Evolutionary conservation across 192 early-diverging fungal genomes (phyloP), one percentile per base, ranked within the genome.

Genomic region (Spizellomyces punctatus): DNA sequence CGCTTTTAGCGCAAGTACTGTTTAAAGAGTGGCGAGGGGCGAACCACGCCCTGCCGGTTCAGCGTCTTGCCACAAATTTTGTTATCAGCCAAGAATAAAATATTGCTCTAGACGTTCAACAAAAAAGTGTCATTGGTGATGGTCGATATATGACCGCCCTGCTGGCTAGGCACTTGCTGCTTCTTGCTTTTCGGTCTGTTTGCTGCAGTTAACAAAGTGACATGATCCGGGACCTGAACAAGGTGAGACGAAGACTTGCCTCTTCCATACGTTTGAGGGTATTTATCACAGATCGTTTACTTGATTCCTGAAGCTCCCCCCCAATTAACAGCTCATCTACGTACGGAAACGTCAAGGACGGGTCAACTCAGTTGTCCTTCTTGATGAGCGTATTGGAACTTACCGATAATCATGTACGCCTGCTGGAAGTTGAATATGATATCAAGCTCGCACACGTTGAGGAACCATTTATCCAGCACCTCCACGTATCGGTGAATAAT

Each of bases 401-500:
- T 54, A 77, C 75, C 79, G 44, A 85, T 78, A 49, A 85, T 85
- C 46, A 78, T 78, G 67, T 85, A 85, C 8, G 84, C 84, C 74
- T 85, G 84, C 73, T 99, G 94, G 81, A 96, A 99, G 83, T 98
- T 94, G 87, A 98, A 99, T 67, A 99, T 98, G 64, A 99, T 87
- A 78, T 99, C 97, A 58, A 99, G 83, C 69, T 99, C 97, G 77
- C 95, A 93, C 0, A 95, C 95, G 75, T 96, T 99, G 69, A 94
- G 89, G 82, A 99, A 99, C 81, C 94, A 96, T 67, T 95, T 90
- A 81, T 99, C 98, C 55, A 99, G 78, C 14, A 98, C 89, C 78
- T 99, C 96, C 36, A 99, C 96, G 77, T 96, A 99, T 54, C 98
- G 92, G 60, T 99, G 98, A 66, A 99, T 97, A 60, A 99, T 88